Conservation (phyloP, 2,329 filamentous ascomycete genomes). For the Botryosphaeria dothidea region DNA sequence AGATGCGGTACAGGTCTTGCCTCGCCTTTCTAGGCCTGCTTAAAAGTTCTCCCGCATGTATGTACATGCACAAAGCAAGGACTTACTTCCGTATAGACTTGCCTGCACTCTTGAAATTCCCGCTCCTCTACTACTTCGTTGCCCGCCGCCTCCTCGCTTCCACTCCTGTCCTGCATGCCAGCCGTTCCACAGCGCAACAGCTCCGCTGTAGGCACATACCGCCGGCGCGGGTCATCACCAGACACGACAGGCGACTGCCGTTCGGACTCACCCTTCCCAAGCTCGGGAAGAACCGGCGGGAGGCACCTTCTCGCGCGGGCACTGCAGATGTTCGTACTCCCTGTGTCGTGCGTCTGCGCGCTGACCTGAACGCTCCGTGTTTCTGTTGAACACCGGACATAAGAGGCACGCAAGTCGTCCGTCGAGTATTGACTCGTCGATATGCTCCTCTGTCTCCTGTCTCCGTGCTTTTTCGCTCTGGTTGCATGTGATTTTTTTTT, state of each 20-base stretch:
- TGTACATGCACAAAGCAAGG: neutral
- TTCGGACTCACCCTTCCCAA: neutral
- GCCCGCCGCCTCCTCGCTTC: neutral
- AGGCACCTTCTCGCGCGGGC: neutral
- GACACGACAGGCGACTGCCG: neutral
- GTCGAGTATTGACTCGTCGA: neutral
- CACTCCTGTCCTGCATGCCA: neutral
- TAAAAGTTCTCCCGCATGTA: neutral
- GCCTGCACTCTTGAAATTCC: neutral
- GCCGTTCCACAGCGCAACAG: neutral
- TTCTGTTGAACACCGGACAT: neutral
- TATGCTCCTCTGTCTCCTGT: neutral
- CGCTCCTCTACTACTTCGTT: too few species aligned
- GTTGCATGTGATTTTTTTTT: too few species aligned
- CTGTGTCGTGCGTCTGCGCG: neutral
- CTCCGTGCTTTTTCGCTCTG: neutral
- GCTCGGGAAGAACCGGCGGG: slow-evolving; percentile 3
- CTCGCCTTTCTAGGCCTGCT: neutral
- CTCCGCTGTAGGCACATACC: neutral
- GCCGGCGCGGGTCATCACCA: neutral
- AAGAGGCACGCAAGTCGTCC: neutral
- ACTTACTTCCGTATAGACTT: too few species aligned
- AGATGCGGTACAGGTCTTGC: neutral
- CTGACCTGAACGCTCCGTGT: neutral
- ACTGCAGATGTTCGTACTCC: neutral